Conservation (phyloP, 2,329 filamentous ascomycete genomes). For the Trichoderma arundinaceum region DNA sequence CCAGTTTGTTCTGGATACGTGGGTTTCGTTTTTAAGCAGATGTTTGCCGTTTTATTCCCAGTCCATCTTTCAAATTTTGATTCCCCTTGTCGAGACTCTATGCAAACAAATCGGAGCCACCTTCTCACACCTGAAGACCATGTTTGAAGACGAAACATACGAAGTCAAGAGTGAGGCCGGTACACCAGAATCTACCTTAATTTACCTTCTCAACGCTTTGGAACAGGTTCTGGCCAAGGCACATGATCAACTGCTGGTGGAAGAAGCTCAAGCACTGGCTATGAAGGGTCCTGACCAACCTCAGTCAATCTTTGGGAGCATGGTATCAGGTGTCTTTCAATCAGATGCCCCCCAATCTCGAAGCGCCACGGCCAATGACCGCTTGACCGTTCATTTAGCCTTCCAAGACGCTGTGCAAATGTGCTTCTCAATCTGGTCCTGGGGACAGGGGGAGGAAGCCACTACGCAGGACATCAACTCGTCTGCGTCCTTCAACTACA, state of each 20-base stretch:
- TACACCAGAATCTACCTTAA: conserved; percentile 72
- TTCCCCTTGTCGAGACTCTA: conserved; percentile 89
- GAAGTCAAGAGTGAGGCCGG: conserved; percentile 37
- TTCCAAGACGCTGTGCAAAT: conserved; percentile 95
- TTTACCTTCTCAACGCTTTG: conserved; percentile 88
- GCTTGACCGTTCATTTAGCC: conserved; percentile 90
- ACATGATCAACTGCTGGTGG: conserved; percentile 79
- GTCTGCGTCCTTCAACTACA: conserved; percentile 85
- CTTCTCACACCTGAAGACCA: conserved; percentile 72
- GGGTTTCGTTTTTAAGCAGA: conserved; percentile 84
- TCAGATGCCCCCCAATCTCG: conserved; percentile 78
- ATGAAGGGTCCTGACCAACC: conserved; percentile 81
- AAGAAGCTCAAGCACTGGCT: conserved; percentile 72
- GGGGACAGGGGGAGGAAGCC: conserved; percentile 72
- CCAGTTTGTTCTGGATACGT: conserved; percentile 82
- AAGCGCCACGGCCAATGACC: conserved; percentile 86
- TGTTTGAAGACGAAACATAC: conserved; percentile 55
- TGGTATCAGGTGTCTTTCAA: conserved; percentile 89
- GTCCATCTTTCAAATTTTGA: conserved; percentile 85
- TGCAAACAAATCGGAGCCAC: conserved; percentile 76
- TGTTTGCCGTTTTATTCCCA: conserved; percentile 84
- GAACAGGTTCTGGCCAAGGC: conserved; percentile 88
- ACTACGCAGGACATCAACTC: conserved; percentile 68
- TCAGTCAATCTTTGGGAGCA: conserved; percentile 90
- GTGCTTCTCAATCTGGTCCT: conserved; percentile 94